Evolutionary conservation across 1,139 yeast genomes (phyloP), one percentile per base, ranked within the genome.

Genomic region (Suhomyces bribrorum): DNA sequence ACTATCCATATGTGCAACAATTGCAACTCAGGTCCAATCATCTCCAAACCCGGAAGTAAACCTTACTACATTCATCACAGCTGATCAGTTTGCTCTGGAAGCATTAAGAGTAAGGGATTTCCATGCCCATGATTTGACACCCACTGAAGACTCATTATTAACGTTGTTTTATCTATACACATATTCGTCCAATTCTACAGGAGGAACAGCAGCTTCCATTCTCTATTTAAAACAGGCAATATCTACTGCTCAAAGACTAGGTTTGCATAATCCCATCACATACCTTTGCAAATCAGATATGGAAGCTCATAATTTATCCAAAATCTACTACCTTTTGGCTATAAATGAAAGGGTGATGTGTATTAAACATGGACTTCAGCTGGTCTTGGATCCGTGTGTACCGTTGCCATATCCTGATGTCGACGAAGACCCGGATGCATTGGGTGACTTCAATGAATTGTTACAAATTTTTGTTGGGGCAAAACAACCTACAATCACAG

Each of bases 261-360:
- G 67, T 4, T 46, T 68, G 22, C 71, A 69, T 39, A 61, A 59
- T 31, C 55, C 61, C 7, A 41, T 56, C 15, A 57, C 66, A 3
- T 68, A 64, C 45, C 34, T 37, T 5, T 36, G 46, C 14, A 57
- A 55, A 32, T 47, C 64, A 1, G 44, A 62, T 1, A 65, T 67
- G 5, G 71, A 65, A 40, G 57, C 55, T 3, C 73, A 68, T 40
- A 44, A 63, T 14, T 52, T 64, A 40, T 49, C 63, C 13, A 68
- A 67, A 38, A 61, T 67, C 5, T 68, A 61, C 47, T 67, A 66
- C 45, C 53, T 64, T 48, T 54, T 68, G 11, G 48, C 66, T 41
- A 63, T 68, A 11, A 64, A 72, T 1, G 73, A 68, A 47, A 44
- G 73, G 25, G 66, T 59, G 45, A 61, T 59, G 54, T 63, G 70